Evolutionary conservation across 257 asterid species (phyloP), one percentile per base, ranked within the genome.

Genomic region (Capsicum rhomboideum): DNA sequence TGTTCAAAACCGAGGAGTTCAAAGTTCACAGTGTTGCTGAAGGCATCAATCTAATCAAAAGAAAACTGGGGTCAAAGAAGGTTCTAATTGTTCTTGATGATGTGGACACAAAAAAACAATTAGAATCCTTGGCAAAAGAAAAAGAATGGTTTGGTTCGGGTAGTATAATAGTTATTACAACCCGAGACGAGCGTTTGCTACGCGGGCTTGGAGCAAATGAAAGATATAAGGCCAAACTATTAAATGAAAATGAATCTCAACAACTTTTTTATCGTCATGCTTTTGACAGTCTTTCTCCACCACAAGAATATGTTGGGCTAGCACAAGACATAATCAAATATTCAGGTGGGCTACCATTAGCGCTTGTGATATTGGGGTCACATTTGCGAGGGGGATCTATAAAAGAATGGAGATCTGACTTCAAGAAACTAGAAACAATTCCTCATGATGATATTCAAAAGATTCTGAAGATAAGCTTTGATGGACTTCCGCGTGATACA

Each of bases 331-430:
- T 80, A 29, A 26, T 80, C 37, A 11, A 31, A 49, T 80, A 80
- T 46, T 10, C 72, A 28, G 26, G 83, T 0, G 55, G 83, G 31
- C 83, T 80, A 28, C 83, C 74, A 37, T 80, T 80, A 80, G 83
- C 83, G 21, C 83, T 80, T 58, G 53, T 59, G 54, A 79, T 21
- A 79, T 79, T 55, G 55, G 69, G 64, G 11, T 55, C 63, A 55
- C 63, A 55, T 55, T 55, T 55, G 23, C 63, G 20, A 18, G 26
- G 63, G n/a, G 2, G 12, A 18, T 20, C 63, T 2, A 10, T 20
- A 8, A 3, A 20, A 56, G 13, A 56, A 20, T 56, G 64, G 64
- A 21, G 10, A 20, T 8, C 2, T 0, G 64, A 56, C 2, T 56
- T 20, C 12, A 4, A 56, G 8, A 56, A n/a, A 20, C 28, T 49